Base-by-base conservation (phyloP, 2,329 filamentous ascomycete genomes). In the Monosporascus sp. region DNA sequence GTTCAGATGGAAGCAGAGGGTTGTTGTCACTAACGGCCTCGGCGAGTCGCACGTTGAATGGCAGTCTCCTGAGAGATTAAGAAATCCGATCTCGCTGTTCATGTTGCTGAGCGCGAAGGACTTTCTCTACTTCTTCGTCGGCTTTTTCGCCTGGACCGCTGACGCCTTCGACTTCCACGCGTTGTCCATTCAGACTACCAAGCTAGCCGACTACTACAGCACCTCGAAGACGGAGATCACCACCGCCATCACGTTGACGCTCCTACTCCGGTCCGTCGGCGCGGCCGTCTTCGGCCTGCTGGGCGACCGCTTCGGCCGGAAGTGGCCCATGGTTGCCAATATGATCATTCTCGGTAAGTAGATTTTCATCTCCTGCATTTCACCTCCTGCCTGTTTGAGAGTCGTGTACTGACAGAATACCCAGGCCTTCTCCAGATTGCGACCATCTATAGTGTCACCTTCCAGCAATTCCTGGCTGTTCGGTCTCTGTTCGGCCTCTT, bases 91-190 rank as follows among this genome's bases (percentile, higher is more conserved):
- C 70, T 82, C 77, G 38, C 76, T 93, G 31, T 75, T 91, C 56
- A 77, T 76, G 27, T 78, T 85, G 70, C 77, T 94, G 17, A 79
- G 77, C 3, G 73, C 74, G 24, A 81, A 77, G 55, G 84, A 88
- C 65, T 93, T 89, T 88, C 65, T 88, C 17, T 91, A 89, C 74
- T 85, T 93, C 72, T 58, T 88, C 41, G 86, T 91, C 11, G 89
- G 88, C 3, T 84, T 92, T 65, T 70, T 79, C 37, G 85, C 88
- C 17, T 93, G 89, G 89, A 88, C 83, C 1, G 88, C 88, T 53
- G 89, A 93, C 68, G 88, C 89, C 3, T 93, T 92, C 67, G 89
- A 91, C 70, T 93, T 92, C 67, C 88, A 91, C 70, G 87, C 89
- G 26, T 77, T 93, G 8, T 88, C 85, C 5, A 89, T 93, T 58